Conservation (phyloP, 2,329 filamentous ascomycete genomes). For the Drechslerella dactyloides region DNA sequence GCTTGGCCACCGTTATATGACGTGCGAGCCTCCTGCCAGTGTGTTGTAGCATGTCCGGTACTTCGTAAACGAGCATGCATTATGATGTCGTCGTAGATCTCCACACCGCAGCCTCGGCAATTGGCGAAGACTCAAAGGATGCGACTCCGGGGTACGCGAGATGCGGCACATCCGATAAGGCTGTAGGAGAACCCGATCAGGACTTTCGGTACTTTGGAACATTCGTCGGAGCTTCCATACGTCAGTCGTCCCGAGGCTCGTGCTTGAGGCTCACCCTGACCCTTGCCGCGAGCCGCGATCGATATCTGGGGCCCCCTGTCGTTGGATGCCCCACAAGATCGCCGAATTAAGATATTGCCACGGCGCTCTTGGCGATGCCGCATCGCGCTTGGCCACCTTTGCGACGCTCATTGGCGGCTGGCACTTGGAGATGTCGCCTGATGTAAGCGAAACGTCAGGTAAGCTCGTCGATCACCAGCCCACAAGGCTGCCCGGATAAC, state of each 20-base stretch:
- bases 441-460: not conserved
- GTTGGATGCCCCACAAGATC: not conserved
- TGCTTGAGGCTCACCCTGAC: not conserved
- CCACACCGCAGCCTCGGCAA: not conserved
- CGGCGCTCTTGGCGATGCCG: not conserved
- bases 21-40: not conserved
- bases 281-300: not conserved
- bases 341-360: not conserved
- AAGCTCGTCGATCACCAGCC: not conserved
- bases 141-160: not conserved
- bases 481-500: not conserved
- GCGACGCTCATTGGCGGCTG: not conserved
- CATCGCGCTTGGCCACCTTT: not conserved
- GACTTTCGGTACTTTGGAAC: not conserved
- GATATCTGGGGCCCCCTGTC: not conserved
- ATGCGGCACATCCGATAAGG: not conserved
- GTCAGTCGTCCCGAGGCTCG: no score
- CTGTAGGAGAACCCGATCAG: not conserved
- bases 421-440: not conserved
- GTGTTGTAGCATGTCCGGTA: not conserved
- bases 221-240: not conserved
- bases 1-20: conserved; percentile 1
- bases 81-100: not conserved
- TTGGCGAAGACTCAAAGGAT: not conserved
- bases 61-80: not conserved